Base-by-base conservation (phyloP, 495 filamentous ascomycete genomes). In the Aspergillus incahuasiensis region DNA sequence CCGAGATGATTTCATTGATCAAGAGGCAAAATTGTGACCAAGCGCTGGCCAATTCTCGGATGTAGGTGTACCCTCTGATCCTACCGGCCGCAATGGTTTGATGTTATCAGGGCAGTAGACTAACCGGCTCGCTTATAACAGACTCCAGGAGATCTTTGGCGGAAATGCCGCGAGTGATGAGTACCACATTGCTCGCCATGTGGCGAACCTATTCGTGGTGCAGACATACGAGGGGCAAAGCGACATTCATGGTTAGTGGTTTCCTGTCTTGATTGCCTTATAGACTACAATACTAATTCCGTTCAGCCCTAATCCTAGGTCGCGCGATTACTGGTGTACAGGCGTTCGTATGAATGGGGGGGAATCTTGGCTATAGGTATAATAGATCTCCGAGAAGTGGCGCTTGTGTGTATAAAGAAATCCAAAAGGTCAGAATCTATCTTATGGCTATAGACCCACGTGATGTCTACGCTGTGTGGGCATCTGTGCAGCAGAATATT, bases 1-100 rank as follows among this genome's bases (percentile, higher is more conserved):
- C 94, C 8, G 95, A 98, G 73, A 97, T 97, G 95, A 95, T 98
- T 63, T 92, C 87, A 39, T 95, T 98, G 90, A 85, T 97, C 64
- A 98, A 98, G 78, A 80, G 94, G 59, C 92, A 97, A 76, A 98
- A 98, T 69, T 97, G 95, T 74, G 94, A 98, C 70, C 80, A 87
- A 35, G 92, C 94, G 15, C 73, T 98, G 62, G 72, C 82, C 12
- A 90, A 92, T 64, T 83, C 92, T 25, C 80, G 94, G 54, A 78
- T 80, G 83, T 85, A 74, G 60, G 84, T 72, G 48, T 56, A 38
- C 55, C 49, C 22, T 55, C 8, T 19, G 13, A 25, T 46, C 44
- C 46, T 12, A 19, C 38, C n/a, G 2, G 15, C 15, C 38, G 15
- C n/a, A 18, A 6, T 18, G 5, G 6, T 40, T 18, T 40, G 5